phyloP scores from a whole-genome alignment of 768 basidiomycete species.

The Filobasidium floriforme region DNA sequence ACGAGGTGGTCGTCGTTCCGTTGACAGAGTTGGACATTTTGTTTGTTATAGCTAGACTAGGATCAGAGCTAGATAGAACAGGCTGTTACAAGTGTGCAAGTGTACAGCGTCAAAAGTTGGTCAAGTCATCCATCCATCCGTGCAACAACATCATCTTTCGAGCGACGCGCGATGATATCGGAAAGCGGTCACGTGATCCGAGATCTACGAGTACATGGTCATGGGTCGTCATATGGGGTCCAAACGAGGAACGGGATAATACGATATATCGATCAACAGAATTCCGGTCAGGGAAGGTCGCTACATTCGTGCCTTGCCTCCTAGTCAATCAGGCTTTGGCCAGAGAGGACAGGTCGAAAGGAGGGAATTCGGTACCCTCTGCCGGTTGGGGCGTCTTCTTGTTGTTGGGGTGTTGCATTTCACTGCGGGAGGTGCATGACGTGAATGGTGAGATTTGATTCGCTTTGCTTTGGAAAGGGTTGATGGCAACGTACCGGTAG shows the following conservation, averaged over 20 bases:
- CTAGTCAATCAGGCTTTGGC: slow-evolving; percentile 20
- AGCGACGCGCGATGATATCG: neutral
- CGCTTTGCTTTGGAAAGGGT: too few relatives aligned
- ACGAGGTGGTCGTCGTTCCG: slow-evolving; percentile 11
- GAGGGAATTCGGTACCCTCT: slow-evolving; percentile 57
- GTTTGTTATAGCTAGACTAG: neutral
- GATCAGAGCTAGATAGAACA: neutral
- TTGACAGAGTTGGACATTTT: slow-evolving; percentile 19
- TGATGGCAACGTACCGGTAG: slow-evolving; percentile 59
- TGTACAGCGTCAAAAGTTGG: too few relatives aligned
- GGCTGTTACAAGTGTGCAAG: too few relatives aligned
- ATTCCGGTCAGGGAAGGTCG: too few relatives aligned
- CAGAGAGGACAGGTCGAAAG: slow-evolving; percentile 33
- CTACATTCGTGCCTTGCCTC: too few relatives aligned
- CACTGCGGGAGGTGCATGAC: slow-evolving; percentile 51
- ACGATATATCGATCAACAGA: too few relatives aligned
- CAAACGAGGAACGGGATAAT: too few relatives aligned
- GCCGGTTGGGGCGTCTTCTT: slow-evolving; percentile 90
- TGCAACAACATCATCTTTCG: too few relatives aligned
- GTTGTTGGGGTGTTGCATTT: slow-evolving; percentile 88
- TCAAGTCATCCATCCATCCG: too few relatives aligned
- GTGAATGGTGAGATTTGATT: too few relatives aligned
- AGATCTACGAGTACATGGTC: too few relatives aligned
- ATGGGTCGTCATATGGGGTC: too few relatives aligned
- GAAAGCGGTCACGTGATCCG: neutral